Evolutionary conservation across 106 monocot genomes (phyloP).

Genomic region (Platanthera guangdongensis): DNA sequence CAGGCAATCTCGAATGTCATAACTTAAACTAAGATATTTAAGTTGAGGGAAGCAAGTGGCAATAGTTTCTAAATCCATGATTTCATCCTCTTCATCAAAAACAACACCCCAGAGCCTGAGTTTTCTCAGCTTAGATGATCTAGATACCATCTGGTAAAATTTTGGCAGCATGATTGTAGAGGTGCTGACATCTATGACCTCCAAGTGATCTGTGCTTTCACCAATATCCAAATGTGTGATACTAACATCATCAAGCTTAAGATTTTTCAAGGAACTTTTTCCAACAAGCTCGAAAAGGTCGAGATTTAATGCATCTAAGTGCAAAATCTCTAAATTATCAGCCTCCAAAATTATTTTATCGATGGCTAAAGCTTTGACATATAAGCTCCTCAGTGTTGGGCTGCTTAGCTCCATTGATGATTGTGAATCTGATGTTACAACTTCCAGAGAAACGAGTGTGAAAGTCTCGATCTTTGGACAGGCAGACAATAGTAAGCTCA

Average conservation of each 20-base stretch:
- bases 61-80: constrained; percentile 74
- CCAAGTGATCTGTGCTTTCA: constrained; percentile 67
- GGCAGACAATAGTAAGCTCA: constrained; percentile 58
- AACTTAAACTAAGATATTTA: constrained; percentile 72
- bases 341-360: constrained; percentile 92
- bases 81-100: constrained; percentile 95
- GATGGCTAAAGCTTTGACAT: constrained; percentile 54
- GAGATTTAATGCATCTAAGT: constrained; percentile 75
- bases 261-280: constrained; percentile 64
- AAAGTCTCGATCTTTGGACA: constrained; percentile 84
- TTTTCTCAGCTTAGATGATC: constrained; percentile 60
- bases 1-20: constrained; percentile 72
- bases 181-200: constrained; percentile 80
- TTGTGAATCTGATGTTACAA: constrained; percentile 76
- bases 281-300: constrained; percentile 90
- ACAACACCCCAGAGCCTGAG: constrained; percentile 86
- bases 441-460: constrained; percentile 60
- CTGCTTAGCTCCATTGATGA: constrained; percentile 74
- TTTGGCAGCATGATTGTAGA: constrained; percentile 90
- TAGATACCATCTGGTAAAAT: constrained; percentile 79
- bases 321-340: constrained; percentile 73
- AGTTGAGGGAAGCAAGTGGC: constrained; percentile 68
- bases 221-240: constrained; percentile 89
- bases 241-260: constrained; percentile 93
- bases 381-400: constrained; percentile 64